Evolutionary conservation across 768 basidiomycete species (phyloP), one percentile per base, ranked within the genome.

Genomic region (Leucocoprinus leucothites): DNA sequence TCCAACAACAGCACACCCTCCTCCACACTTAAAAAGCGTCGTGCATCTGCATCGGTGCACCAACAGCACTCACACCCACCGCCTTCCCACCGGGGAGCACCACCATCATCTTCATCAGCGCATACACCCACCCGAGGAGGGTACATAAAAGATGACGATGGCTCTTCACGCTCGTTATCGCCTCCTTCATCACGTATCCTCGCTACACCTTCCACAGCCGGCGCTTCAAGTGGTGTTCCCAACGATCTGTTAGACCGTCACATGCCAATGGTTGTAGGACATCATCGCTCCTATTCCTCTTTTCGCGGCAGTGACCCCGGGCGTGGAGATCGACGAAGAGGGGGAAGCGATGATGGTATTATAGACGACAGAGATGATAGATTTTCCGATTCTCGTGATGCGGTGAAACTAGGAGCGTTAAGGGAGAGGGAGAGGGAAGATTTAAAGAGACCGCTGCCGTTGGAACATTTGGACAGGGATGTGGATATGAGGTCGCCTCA

Each of bases 401-500:
- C 18, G 42, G 18, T 52, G 35, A 69, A 72, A 51, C 77, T 80
- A 43, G 69, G 70, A 53, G 73, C 73, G 9, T 69, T 74, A 57
- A 71, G 74, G 58, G 71, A 79, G 25, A 73, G 75, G 63, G 84
- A 82, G 16, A 53, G 73, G 54, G 86, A 34, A 34, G 31, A 87
- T 59, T 64, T 84, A 69, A 87, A 86, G 74, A 73, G 84, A 68
- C 74, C 77, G 63, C 63, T 81, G 66, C 60, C 79, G 81, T 58
- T 60, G 76, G 54, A 84, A 82, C 54, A 64, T 72, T 9, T 41
- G 56, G 67, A 62, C 57, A 79, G 82, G 61, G 79, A 80, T 57
- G 70, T 75, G 59, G 89, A 89, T 80, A 87, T 85, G 80, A 82
- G 88, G 79, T 79, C 85, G 67, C 82, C 85, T 66, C 82, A 82